phyloP scores from a whole-genome alignment of 2,329 filamentous ascomycete species.

The Tetracladium maxilliforme region DNA sequence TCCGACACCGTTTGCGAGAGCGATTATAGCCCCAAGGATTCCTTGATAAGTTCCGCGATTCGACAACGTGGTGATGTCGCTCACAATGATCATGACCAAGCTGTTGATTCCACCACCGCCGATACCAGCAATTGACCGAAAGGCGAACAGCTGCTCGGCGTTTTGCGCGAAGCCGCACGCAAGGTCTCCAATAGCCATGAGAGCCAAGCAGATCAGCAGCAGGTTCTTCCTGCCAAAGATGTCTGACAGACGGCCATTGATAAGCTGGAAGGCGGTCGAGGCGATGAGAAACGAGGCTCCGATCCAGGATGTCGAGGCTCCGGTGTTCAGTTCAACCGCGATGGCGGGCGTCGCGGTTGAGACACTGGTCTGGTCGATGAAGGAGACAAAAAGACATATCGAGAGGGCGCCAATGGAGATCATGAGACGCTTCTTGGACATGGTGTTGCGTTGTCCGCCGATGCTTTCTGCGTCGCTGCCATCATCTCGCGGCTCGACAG shows the following conservation, averaged over 20 bases:
- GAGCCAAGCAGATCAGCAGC: conserved; percentile 32
- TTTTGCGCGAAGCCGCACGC: conserved; percentile 41
- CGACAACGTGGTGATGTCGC: conserved; percentile 41
- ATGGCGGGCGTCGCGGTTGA: conserved; percentile 25
- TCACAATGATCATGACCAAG: conserved; percentile 45
- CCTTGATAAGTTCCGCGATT: conserved; percentile 38
- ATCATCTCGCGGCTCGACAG: too few relatives aligned
- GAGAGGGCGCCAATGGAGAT: too few relatives aligned
- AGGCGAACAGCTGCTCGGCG: conserved; percentile 43
- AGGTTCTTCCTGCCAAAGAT: conserved; percentile 45
- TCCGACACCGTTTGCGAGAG: conserved; percentile 24
- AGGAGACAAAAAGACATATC: conserved; percentile 39
- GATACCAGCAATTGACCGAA: conserved; percentile 44
- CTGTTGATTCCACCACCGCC: conserved; percentile 45
- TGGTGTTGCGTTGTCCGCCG: too few relatives aligned
- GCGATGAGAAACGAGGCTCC: conserved; percentile 36
- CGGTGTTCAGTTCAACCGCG: conserved; percentile 24
- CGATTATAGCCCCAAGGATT: conserved; percentile 22
- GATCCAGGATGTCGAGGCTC: conserved; percentile 33
- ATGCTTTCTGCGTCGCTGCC: too few relatives aligned
- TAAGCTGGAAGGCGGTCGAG: conserved; percentile 47
- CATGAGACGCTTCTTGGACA: too few relatives aligned
- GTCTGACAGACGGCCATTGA: conserved; percentile 48
- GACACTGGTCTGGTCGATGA: conserved; percentile 42
- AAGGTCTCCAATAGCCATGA: conserved; percentile 40